Percentiles rank a stretch among this genome's conserved stretches.
phyloP scores from a whole-genome alignment of 768 basidiomycete species.

The Leccinum rimulosum region DNA sequence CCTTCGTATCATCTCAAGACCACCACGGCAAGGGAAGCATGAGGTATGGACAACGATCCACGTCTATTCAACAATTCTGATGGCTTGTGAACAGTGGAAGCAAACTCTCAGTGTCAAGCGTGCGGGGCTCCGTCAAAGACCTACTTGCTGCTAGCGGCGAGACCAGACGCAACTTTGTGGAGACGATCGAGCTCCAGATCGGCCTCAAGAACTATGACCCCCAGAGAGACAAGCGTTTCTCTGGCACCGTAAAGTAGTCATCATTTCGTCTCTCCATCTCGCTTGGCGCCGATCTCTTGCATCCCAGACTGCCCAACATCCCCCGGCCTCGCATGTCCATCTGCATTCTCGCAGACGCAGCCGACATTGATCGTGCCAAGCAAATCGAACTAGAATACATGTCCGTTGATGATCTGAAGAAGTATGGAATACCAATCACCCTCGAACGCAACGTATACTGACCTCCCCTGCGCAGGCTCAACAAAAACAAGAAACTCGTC shows the following conservation, averaged over 20 bases:
- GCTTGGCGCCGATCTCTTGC: neutral
- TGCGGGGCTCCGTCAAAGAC: slow-evolving; percentile 96
- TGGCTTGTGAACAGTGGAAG: slow-evolving; percentile 34
- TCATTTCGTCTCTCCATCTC: neutral
- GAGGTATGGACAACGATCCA: slow-evolving; percentile 20
- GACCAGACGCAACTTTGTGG: slow-evolving; percentile 91
- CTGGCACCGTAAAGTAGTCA: slow-evolving; percentile 90
- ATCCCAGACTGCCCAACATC: slow-evolving; percentile 82
- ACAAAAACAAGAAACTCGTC: slow-evolving; percentile 99
- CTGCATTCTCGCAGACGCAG: slow-evolving; percentile 99
- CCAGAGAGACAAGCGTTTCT: slow-evolving; percentile 99
- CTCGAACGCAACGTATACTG: neutral
- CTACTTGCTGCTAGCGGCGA: slow-evolving; percentile 83
- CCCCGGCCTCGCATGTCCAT: slow-evolving; percentile 99
- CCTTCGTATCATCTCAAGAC: slow-evolving; percentile 23
- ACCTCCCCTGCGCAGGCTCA: slow-evolving; percentile 57
- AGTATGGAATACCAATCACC: slow-evolving; percentile 49
- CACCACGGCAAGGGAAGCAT: slow-evolving; percentile 1
- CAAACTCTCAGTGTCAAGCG: slow-evolving; percentile 99
- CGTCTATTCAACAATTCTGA: neutral
- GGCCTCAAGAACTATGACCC: slow-evolving; percentile 99
- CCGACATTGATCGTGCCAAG: slow-evolving; percentile 98
- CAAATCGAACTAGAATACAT: slow-evolving; percentile 98
- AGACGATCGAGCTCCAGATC: slow-evolving; percentile 95
- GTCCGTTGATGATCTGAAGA: slow-evolving; percentile 99